These are phyloP conservation scores for Hura crepitans DNA, from an alignment of 441 rosid genomes.

Conservation along the genomic window DNA sequence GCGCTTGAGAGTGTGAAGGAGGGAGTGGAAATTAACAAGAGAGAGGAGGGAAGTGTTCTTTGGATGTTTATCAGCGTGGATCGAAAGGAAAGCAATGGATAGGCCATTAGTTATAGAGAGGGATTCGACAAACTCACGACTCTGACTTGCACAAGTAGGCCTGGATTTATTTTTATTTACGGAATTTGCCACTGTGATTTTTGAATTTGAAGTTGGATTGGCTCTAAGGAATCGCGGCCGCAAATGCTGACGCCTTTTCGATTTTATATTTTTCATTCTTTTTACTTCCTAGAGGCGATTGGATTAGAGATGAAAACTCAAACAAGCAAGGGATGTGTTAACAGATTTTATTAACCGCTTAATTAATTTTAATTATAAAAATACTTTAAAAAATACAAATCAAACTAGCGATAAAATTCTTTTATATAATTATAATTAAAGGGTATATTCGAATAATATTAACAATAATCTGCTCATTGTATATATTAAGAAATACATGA, in stretches of 20 bases:
- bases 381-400: too few relatives aligned
- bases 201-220: constrained; percentile 48
- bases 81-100: not conserved
- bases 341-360: too few relatives aligned
- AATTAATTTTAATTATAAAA: too few relatives aligned
- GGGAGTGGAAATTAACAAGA: not conserved
- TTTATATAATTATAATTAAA: too few relatives aligned
- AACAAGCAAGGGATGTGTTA: too few relatives aligned
- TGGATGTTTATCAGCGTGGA: constrained; percentile 23
- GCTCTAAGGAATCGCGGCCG: constrained; percentile 38
- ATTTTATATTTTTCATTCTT: too few relatives aligned
- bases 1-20: constrained; percentile 4
- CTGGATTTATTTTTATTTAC: constrained; percentile 31
- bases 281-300: too few relatives aligned
- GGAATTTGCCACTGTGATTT: constrained; percentile 34
- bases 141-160: constrained; percentile 16
- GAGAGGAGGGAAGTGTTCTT: constrained; percentile 20
- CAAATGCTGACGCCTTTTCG: constrained; percentile 2
- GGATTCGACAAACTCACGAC: constrained; percentile 4
- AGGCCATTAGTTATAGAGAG: constrained; percentile 13
- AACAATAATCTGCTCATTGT: too few relatives aligned
- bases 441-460: too few relatives aligned
- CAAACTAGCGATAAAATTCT: too few relatives aligned
- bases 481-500: too few relatives aligned
- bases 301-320: too few relatives aligned